These are phyloP conservation scores for Dentipellis fragilis DNA, from an alignment of 768 basidiomycete genomes.

Conservation along the genomic window DNA sequence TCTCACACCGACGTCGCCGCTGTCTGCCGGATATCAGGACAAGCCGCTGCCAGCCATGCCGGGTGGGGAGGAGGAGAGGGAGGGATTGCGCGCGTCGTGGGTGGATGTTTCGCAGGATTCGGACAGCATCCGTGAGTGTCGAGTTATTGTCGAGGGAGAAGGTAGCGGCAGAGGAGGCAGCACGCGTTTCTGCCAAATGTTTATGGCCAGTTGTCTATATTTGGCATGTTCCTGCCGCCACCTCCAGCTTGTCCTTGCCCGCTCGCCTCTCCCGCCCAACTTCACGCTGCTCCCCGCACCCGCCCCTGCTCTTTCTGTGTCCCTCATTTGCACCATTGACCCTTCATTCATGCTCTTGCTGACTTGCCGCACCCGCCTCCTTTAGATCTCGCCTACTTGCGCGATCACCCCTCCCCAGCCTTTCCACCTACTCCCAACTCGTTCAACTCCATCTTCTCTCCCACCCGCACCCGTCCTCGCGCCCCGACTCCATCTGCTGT, in stretches of 20 bases:
- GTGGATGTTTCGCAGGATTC: neutral
- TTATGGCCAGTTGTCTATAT: neutral
- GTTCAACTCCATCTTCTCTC: conserved; percentile 14
- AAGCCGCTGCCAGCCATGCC: conserved; percentile 31
- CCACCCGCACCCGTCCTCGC: conserved; percentile 27
- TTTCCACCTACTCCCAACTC: conserved; percentile 26
- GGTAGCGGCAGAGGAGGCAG: neutral
- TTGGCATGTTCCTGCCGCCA: neutral
- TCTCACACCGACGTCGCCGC: neutral
- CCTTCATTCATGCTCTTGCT: neutral
- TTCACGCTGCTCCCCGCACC: neutral
- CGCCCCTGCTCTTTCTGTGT: neutral
- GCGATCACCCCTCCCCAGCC: conserved; percentile 21
- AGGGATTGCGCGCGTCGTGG: conserved; percentile 16
- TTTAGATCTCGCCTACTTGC: conserved; percentile 11
- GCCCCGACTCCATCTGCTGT: conserved; percentile 27
- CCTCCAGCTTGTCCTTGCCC: neutral
- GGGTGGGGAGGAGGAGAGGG: conserved; percentile 9
- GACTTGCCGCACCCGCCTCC: neutral
- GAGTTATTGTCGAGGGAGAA: neutral
- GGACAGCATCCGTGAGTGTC: neutral
- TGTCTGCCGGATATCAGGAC: conserved; percentile 12
- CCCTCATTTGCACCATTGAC: neutral
- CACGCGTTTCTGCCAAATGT: neutral
- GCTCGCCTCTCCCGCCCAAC: neutral